phyloP scores from a whole-genome alignment of 805 yeast genomes.

The Saturnispora kantuleensis region DNA sequence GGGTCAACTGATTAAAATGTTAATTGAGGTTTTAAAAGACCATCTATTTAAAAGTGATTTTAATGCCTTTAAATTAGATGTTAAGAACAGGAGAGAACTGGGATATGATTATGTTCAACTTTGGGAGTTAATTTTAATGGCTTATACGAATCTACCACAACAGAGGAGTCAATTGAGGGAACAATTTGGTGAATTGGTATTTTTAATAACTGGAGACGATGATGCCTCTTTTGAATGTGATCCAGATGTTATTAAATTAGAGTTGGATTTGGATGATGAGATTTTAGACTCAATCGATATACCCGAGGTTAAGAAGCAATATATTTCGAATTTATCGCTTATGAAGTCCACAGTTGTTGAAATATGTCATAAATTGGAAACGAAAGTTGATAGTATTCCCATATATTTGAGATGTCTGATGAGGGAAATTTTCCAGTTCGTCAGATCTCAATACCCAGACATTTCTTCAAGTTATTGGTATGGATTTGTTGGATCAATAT shows the following conservation, averaged over 20 bases:
- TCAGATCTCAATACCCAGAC: constrained; percentile 40
- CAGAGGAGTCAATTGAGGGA: constrained; percentile 38
- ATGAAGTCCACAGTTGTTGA: constrained; percentile 64
- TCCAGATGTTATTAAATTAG: constrained; percentile 49
- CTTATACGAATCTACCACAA: constrained; percentile 37
- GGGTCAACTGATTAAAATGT: constrained; percentile 48
- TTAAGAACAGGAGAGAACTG: constrained; percentile 19
- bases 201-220: constrained; percentile 34
- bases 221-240: constrained; percentile 68
- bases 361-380: constrained; percentile 41
- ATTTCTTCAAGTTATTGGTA: constrained; percentile 50
- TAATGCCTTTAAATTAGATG: constrained; percentile 18
- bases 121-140: constrained; percentile 38
- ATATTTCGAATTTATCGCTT: constrained; percentile 62
- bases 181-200: constrained; percentile 31
- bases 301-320: constrained; percentile 56
- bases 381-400: constrained; percentile 37
- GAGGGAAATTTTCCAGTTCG: constrained; percentile 27
- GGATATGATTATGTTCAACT: constrained; percentile 15
- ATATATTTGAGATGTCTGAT: constrained; percentile 48
- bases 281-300: constrained; percentile 65
- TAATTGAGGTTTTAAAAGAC: constrained; percentile 36
- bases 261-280: constrained; percentile 16
- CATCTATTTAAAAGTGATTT: constrained; percentile 27
- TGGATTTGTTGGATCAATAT: constrained; percentile 58